Base-by-base conservation (phyloP, 2,329 filamentous ascomycete genomes). In the Ceratocystis lukuohia region DNA sequence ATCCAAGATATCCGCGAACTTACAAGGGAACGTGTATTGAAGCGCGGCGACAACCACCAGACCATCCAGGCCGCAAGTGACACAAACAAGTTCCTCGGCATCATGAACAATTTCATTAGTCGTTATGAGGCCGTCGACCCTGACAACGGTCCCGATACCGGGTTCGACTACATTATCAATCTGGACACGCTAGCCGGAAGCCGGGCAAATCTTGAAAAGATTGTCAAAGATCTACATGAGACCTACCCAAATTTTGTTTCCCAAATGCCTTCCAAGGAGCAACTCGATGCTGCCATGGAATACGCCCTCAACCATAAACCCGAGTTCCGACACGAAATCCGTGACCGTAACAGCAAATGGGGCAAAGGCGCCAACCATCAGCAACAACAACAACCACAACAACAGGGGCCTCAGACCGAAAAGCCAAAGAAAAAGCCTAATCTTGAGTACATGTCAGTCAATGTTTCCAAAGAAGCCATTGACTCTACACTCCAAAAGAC, bases 41-140 rank as follows among this genome's bases (percentile, higher is more conserved):
- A 84, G 5, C 88, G 94, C 25, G 94, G 94, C 15, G 91, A 99
- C 75, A 97, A 97, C 72, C 94, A 99, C 74, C 94, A 99, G 76
- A 99, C 94, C 0, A 97, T 99, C 68, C 91, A 94, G 72, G 92
- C 93, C 10, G 88, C 84, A 59, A 88, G 89, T 66, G 83, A 88
- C 57, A 76, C 80, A 61, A 77, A 81, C 20, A 93, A 96, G 74
- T 89, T 94, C 66, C 80, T 94, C 61, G 84, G 84, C 4, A 96
- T 99, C 71, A 97, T 99, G 94, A 89, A 96, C 71, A 90, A 91
- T 2, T 99, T 99, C 76, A 80, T 99, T 70, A 76, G 83, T 12
- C 85, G 94, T 45, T 97, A 96, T 73, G 88, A 99, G 76, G 83
- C 87, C 22, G 80, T 91, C 67, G 83, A 92, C 70, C 77, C 81